Evolutionary conservation across 768 basidiomycete species (phyloP).

Genomic region (Clavaria fumosa): DNA sequence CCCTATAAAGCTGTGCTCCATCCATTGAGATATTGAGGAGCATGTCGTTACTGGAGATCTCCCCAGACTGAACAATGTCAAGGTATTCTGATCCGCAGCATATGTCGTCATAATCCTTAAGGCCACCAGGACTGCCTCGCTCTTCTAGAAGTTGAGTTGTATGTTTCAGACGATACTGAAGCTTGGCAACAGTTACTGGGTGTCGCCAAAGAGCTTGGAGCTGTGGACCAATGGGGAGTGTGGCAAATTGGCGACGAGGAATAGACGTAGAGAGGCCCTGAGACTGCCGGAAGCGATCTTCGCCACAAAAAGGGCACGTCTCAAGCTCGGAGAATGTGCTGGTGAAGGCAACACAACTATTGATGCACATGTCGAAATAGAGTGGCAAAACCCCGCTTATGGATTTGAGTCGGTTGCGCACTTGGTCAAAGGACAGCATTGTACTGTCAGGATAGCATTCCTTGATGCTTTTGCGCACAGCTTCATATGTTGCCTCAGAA

Average conservation of each 20-base stretch:
- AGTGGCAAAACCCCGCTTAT: slow-evolving; percentile 23
- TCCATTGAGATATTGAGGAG: slow-evolving; percentile 22
- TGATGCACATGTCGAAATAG: slow-evolving; percentile 26
- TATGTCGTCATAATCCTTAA: slow-evolving; percentile 13
- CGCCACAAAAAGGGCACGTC: slow-evolving; percentile 18
- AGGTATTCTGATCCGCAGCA: slow-evolving; percentile 16
- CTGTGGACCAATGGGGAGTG: slow-evolving; percentile 24
- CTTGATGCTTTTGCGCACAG: slow-evolving; percentile 10
- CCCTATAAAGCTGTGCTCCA: slow-evolving; percentile 25
- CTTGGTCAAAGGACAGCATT: slow-evolving; percentile 18
- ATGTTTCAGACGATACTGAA: slow-evolving; percentile 16
- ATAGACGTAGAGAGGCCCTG: slow-evolving; percentile 9
- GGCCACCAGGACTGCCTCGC: not conserved
- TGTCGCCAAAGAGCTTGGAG: slow-evolving; percentile 23
- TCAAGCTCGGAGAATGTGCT: slow-evolving; percentile 20
- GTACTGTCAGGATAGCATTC: slow-evolving; percentile 15
- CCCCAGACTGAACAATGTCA: slow-evolving; percentile 6
- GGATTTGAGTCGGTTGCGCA: slow-evolving; percentile 15
- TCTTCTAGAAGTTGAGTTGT: slow-evolving; percentile 1
- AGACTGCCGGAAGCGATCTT: slow-evolving; percentile 16
- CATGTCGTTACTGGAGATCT: slow-evolving; percentile 17
- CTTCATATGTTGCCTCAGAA: slow-evolving; percentile 19
- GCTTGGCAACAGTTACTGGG: slow-evolving; percentile 11
- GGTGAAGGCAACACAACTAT: slow-evolving; percentile 26
- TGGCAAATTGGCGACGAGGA: slow-evolving; percentile 20